Base-by-base conservation (phyloP, 108 stramenopile species). In the Pinguiococcus pyrenoidosus region DNA sequence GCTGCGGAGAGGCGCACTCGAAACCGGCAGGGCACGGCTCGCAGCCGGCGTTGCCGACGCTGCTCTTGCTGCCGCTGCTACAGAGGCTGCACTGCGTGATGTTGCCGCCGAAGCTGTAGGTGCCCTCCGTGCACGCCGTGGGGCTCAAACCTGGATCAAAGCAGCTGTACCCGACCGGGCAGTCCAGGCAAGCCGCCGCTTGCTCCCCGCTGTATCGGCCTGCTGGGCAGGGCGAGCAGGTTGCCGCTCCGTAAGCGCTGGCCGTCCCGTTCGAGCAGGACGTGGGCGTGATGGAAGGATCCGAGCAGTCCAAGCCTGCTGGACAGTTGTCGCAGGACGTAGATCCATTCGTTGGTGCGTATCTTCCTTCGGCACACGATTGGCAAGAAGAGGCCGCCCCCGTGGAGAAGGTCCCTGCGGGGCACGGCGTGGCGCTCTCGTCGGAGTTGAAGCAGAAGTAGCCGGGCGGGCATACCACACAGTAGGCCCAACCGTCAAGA, bases 371-470 rank as follows among this genome's bases (percentile, higher is more conserved):
- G n/a, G n/a, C n/a, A n/a, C n/a, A n/a, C n/a, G n/a, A n/a, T n/a
- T n/a, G n/a, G n/a, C n/a, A n/a, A n/a, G n/a, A n/a, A n/a, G n/a
- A n/a, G n/a, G n/a, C n/a, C n/a, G n/a, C n/a, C n/a, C 49, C 49
- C 4, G 16, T 1, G 25, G 23, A 12, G 37, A 28, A 50, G 3
- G 8, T 8, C 2, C 49, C 49, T 3, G 38, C 39, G 33, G 61
- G 30, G 60, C 65, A 66, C 28, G 10, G 7, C 18, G 44, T 54
- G 16, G 42, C 26, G 23, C 39, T 30, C 62, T 44, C 30, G 18
- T 25, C 25, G 9, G 57, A 29, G 56, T 64, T 64, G 56, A 56
- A 44, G 47, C 74, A 75, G 37, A 73, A 72, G 30, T 69, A 43
- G n/a, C 74, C 74, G 1, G 36, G 44, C 3, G 56, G 29, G 32